Evolutionary conservation across 1,284 basidiomycete genomes (phyloP).

Genomic region (Moesziomyces parantarcticus): DNA sequence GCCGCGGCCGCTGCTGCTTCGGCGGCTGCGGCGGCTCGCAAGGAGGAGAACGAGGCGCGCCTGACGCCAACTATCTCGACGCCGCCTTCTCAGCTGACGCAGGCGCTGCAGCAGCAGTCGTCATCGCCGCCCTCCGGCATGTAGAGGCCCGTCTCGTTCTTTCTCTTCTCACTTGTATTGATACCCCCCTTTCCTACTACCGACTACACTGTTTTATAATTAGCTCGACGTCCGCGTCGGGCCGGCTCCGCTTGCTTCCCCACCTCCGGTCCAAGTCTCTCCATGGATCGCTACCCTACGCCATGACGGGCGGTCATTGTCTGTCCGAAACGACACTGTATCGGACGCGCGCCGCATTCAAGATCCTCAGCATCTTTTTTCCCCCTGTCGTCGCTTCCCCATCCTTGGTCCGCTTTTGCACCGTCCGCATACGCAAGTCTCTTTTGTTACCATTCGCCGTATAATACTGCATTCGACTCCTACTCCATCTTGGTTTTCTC

Average conservation of each 20-base stretch:
- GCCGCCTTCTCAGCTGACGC: conserved; percentile 37
- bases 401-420: conserved; percentile 38
- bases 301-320: conserved; percentile 1
- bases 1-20: conserved; percentile 44
- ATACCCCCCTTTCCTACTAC: conserved; percentile 19
- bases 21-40: conserved; percentile 46
- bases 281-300: conserved; percentile 35
- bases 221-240: conserved; percentile 14
- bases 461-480: conserved; percentile 28
- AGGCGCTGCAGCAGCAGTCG: conserved; percentile 32
- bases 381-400: conserved; percentile 11
- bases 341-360: conserved; percentile 1
- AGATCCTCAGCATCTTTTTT: background rate
- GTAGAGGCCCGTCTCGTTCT: conserved; percentile 13
- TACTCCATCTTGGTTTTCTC: background rate
- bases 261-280: conserved; percentile 11
- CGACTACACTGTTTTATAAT: conserved; percentile 40
- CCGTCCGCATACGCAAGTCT: conserved; percentile 38
- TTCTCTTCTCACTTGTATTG: conserved; percentile 29
- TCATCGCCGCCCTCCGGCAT: conserved; percentile 19
- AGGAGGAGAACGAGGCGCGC: conserved; percentile 29
- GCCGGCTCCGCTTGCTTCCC: conserved; percentile 13
- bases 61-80: conserved; percentile 20
- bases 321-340: background rate
- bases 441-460: conserved; percentile 18